A percentile compares a stretch with the other conserved stretches of the same genome.
These are phyloP conservation scores for Taphrina betulina DNA, from an alignment of 1,139 yeast genomes.

Conservation along the genomic window DNA sequence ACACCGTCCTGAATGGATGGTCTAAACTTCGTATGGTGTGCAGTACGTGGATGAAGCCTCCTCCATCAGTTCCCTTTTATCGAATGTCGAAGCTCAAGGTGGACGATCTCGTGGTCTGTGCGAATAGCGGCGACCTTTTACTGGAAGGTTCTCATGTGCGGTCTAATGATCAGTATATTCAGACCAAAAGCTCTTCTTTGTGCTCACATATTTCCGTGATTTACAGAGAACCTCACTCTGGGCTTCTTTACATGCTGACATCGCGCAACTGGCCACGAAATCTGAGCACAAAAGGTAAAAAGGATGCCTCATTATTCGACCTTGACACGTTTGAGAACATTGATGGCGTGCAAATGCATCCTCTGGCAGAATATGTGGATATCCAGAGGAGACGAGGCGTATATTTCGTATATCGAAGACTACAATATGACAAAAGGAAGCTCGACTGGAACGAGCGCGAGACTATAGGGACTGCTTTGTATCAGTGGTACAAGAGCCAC, in stretches of 20 bases:
- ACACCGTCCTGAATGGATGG: slow-evolving; percentile 6
- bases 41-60: background rate
- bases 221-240: slow-evolving; percentile 12
- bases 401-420: slow-evolving; percentile 14
- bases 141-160: slow-evolving; percentile 15
- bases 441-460: slow-evolving; percentile 5
- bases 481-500: slow-evolving; percentile 11
- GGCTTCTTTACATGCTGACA: slow-evolving; percentile 10
- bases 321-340: background rate
- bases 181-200: slow-evolving; percentile 6
- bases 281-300: background rate
- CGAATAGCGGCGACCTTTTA: slow-evolving; percentile 21
- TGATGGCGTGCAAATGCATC: slow-evolving; percentile 28
- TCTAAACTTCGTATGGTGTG: slow-evolving; percentile 2
- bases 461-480: slow-evolving; percentile 6
- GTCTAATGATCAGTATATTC: slow-evolving; percentile 5
- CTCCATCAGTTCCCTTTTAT: background rate
- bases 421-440: background rate
- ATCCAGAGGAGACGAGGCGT: slow-evolving; percentile 7
- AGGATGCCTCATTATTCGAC: slow-evolving; percentile 1
- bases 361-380: slow-evolving; percentile 7
- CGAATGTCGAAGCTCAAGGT: slow-evolving; percentile 14
- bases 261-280: slow-evolving; percentile 20
- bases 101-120: background rate
- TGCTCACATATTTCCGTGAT: slow-evolving; percentile 16